These are phyloP conservation scores for Pyrenophora seminiperda DNA, from an alignment of 2,329 filamentous ascomycete species.

Conservation along the genomic window DNA sequence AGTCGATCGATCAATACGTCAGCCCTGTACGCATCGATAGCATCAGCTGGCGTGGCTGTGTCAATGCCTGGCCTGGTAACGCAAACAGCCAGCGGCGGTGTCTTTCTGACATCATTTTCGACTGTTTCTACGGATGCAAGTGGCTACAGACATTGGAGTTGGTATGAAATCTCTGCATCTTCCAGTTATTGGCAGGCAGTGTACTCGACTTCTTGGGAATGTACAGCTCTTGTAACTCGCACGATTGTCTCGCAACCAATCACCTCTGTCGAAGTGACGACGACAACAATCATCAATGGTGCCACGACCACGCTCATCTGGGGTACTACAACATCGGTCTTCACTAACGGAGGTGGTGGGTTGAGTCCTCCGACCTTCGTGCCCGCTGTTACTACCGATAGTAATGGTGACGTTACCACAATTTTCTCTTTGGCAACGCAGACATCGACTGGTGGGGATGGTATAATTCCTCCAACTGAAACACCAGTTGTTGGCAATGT, in stretches of 20 bases:
- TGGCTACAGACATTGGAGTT: constrained; percentile 32
- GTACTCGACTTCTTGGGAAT: constrained; percentile 34
- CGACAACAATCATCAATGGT: constrained; percentile 35
- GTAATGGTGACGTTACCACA: constrained; percentile 26
- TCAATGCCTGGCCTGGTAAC: constrained; percentile 32
- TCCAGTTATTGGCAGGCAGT: constrained; percentile 36
- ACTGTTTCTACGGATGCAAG: constrained; percentile 26
- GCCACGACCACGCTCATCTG: constrained; percentile 31
- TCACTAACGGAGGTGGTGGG: constrained; percentile 20
- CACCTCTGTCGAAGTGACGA: constrained; percentile 13
- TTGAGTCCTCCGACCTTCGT: constrained; percentile 27
- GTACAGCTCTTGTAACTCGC: constrained; percentile 26
- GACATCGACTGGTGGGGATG: constrained; percentile 13
- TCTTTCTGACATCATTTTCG: constrained; percentile 28
- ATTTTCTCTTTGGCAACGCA: constrained; percentile 21
- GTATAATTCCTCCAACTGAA: constrained; percentile 17
- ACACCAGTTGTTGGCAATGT: constrained; percentile 11
- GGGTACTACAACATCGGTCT: constrained; percentile 25
- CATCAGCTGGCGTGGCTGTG: constrained; percentile 21
- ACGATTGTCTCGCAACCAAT: constrained; percentile 28
- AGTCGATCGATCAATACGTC: constrained; percentile 26
- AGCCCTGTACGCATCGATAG: constrained; percentile 30
- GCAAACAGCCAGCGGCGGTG: constrained; percentile 27
- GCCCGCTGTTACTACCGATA: constrained; percentile 32
- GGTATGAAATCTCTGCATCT: constrained; percentile 31